phyloP scores from a whole-genome alignment of 208 protist genomes.

The Entamoeba histolytica region DNA sequence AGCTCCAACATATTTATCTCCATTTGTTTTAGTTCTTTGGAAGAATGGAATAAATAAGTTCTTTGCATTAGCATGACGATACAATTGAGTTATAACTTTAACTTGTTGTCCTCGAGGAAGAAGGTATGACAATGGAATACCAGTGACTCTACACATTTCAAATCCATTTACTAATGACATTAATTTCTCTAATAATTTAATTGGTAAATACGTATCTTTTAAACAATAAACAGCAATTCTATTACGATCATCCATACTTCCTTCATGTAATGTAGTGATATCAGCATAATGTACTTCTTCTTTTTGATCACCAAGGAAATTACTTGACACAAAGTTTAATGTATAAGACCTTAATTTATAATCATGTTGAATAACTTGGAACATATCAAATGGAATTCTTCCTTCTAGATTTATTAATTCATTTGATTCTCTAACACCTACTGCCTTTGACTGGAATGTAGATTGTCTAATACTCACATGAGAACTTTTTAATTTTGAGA shows the following conservation, averaged over 20 bases:
- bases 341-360: constrained; percentile 96
- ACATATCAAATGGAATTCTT: constrained; percentile 78
- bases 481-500: constrained; percentile 2
- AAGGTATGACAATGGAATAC: constrained; percentile 79
- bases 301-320: constrained; percentile 95
- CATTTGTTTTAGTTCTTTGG: neutral
- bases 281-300: constrained; percentile 97
- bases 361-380: constrained; percentile 76
- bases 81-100: constrained; percentile 72
- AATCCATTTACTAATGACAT: constrained; percentile 91
- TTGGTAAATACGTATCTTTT: constrained; percentile 76
- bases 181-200: constrained; percentile 83
- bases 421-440: constrained; percentile 85
- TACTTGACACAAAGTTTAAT: constrained; percentile 83
- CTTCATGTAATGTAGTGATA: constrained; percentile 72
- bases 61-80: constrained; percentile 38
- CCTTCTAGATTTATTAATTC: constrained; percentile 58
- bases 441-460: constrained; percentile 80
- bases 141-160: constrained; percentile 95
- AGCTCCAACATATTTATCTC: constrained; percentile 71
- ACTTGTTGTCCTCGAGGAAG: constrained; percentile 89
- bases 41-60: constrained; percentile 39
- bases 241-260: constrained; percentile 73
- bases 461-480: constrained; percentile 8
- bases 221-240: constrained; percentile 91